A percentile compares a stretch with the other conserved stretches of the same genome.
These are phyloP conservation scores for Remersonia thermophila DNA, from an alignment of 2,329 filamentous ascomycete genomes.

Conservation along the genomic window DNA sequence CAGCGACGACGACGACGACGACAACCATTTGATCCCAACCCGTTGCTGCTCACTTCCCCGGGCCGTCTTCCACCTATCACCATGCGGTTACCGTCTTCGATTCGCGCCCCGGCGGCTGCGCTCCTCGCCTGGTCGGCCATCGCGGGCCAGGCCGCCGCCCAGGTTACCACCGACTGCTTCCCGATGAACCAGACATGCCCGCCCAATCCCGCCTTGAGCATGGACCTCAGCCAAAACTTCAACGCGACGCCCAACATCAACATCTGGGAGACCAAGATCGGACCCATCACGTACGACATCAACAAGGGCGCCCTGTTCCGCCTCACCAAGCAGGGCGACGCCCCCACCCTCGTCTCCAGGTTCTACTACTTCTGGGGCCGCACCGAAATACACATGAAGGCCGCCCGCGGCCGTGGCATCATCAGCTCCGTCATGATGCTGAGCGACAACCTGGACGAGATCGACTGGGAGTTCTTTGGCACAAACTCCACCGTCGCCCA, in stretches of 20 bases:
- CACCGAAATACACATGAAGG: slow-evolving; percentile 67
- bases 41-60: no score
- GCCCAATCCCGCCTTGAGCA: slow-evolving; percentile 57
- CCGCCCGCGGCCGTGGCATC: slow-evolving; percentile 61
- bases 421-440: slow-evolving; percentile 74
- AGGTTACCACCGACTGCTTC: slow-evolving; percentile 57
- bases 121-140: slow-evolving; percentile 27
- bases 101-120: slow-evolving; percentile 23
- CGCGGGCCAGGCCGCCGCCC: slow-evolving; percentile 43
- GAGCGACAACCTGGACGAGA: slow-evolving; percentile 74
- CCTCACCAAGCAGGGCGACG: slow-evolving; percentile 57
- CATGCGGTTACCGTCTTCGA: slow-evolving; percentile 19
- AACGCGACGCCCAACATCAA: slow-evolving; percentile 46
- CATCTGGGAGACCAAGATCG: slow-evolving; percentile 58
- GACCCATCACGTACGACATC: slow-evolving; percentile 47
- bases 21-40: background rate
- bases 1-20: background rate
- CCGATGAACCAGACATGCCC: slow-evolving; percentile 62
- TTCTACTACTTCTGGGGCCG: slow-evolving; percentile 83
- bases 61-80: background rate
- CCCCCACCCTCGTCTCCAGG: slow-evolving; percentile 64
- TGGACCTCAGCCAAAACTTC: slow-evolving; percentile 50
- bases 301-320: slow-evolving; percentile 59
- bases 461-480: slow-evolving; percentile 78
- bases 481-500: slow-evolving; percentile 49